These are phyloP conservation scores for Boletus tomentosulus DNA, from an alignment of 768 basidiomycete species.

Conservation along the genomic window DNA sequence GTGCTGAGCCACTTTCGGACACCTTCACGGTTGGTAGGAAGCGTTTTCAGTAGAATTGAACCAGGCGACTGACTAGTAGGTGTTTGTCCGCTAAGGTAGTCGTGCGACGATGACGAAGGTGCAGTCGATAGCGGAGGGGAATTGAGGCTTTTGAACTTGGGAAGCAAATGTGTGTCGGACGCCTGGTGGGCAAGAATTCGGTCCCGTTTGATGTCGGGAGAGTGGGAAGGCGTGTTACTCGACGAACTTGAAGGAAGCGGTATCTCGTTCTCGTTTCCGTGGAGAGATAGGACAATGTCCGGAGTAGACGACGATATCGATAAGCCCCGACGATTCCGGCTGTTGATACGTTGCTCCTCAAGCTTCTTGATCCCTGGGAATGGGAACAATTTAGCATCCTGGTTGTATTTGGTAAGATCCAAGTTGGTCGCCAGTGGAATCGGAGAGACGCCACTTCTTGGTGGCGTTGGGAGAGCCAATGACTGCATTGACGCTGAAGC, in stretches of 20 bases:
- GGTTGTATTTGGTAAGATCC: constrained; percentile 68
- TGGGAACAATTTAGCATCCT: constrained; percentile 73
- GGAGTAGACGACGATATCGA: constrained; percentile 47
- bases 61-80: constrained; percentile 30
- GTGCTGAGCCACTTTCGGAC: constrained; percentile 77
- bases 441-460: constrained; percentile 65
- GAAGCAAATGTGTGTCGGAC: constrained; percentile 62
- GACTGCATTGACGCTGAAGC: constrained; percentile 63
- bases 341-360: constrained; percentile 60
- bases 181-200: constrained; percentile 63
- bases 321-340: constrained; percentile 51
- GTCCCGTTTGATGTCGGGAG: constrained; percentile 51
- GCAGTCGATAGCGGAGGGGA: constrained; percentile 40
- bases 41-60: constrained; percentile 37
- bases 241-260: constrained; percentile 47
- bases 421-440: constrained; percentile 69
- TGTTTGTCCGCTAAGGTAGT: constrained; percentile 41
- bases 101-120: constrained; percentile 47
- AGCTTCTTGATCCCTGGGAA: constrained; percentile 84
- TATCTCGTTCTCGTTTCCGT: constrained; percentile 41
- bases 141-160: constrained; percentile 44
- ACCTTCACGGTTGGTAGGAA: constrained; percentile 73
- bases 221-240: constrained; percentile 45
- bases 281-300: constrained; percentile 42
- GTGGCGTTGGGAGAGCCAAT: constrained; percentile 49